Percentiles rank a stretch among this genome's conserved stretches.
These are phyloP conservation scores for Phialophora tarda DNA, from an alignment of 2,329 filamentous ascomycete species.

Conservation along the genomic window DNA sequence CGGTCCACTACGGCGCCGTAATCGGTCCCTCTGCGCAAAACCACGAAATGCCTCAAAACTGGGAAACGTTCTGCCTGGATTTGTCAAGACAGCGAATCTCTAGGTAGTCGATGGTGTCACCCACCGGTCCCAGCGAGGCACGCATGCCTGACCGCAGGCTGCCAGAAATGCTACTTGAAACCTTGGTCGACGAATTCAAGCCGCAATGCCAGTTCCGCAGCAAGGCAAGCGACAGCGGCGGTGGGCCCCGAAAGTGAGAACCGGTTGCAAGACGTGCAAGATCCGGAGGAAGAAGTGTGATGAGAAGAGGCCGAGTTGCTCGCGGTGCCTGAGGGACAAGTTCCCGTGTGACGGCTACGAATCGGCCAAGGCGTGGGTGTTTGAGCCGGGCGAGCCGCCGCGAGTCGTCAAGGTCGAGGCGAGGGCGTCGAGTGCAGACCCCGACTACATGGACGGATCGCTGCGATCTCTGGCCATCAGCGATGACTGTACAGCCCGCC, in stretches of 20 bases:
- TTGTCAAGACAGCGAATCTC: not conserved
- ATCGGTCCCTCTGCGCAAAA: not conserved
- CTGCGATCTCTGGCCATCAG: not conserved
- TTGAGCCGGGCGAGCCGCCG: constrained; percentile 6
- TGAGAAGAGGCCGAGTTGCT: constrained; percentile 23
- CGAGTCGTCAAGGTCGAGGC: not conserved
- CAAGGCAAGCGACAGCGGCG: constrained; percentile 17
- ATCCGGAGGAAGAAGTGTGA: constrained; percentile 24
- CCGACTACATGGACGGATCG: not conserved
- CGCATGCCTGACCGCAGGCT: not conserved
- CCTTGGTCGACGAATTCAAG: not conserved
- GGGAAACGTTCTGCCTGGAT: not conserved
- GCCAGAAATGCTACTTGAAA: not conserved
- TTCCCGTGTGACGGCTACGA: constrained; percentile 27
- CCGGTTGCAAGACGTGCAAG: constrained; percentile 26
- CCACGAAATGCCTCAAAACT: not conserved
- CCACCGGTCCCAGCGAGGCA: not conserved
- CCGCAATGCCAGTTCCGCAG: constrained; percentile 3
- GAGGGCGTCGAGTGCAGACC: not conserved
- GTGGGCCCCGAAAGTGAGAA: constrained; percentile 23
- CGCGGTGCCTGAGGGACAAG: constrained; percentile 23
- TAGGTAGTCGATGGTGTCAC: not conserved
- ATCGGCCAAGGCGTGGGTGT: constrained; percentile 28
- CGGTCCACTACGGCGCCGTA: not conserved
- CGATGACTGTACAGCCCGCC: not conserved